Evolutionary conservation across 805 yeast species (phyloP).

Genomic region (Cyberlindnera nakhonratchasimensis): DNA sequence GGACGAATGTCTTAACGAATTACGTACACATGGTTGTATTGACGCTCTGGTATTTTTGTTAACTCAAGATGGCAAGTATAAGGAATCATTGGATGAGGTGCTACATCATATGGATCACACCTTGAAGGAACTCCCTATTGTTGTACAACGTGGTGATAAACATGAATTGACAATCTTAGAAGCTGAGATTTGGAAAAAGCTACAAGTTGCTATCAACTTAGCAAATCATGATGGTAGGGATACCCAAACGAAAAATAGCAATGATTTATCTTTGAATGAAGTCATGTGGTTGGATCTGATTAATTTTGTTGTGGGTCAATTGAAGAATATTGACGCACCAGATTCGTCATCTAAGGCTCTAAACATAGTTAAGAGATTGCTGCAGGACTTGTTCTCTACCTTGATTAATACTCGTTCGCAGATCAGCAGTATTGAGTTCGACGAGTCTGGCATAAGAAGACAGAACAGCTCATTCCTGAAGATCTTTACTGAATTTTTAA

Average conservation of each 20-base stretch:
- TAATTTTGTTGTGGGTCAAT: conserved; percentile 35
- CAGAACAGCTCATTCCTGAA: conserved; percentile 43
- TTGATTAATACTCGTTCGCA: conserved; percentile 33
- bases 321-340: conserved; percentile 29
- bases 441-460: conserved; percentile 18
- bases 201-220: conserved; percentile 34
- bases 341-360: conserved; percentile 21
- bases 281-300: conserved; percentile 38
- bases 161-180: conserved; percentile 23
- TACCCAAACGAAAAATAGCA: conserved; percentile 7
- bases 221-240: conserved; percentile 22
- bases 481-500: conserved; percentile 54
- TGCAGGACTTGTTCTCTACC: conserved; percentile 41
- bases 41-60: conserved; percentile 26
- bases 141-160: conserved; percentile 11
- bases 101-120: conserved; percentile 13
- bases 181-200: conserved; percentile 33
- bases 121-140: conserved; percentile 15
- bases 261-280: conserved; percentile 31
- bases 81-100: conserved; percentile 26
- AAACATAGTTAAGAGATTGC: conserved; percentile 35
- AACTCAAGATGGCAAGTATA: conserved; percentile 11
- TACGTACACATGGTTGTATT: conserved; percentile 24
- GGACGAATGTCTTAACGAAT: conserved; percentile 22
- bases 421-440: conserved; percentile 20